Evolutionary conservation across 139 green algal genomes (phyloP).

Genomic region (Klebsormidium nitens): DNA sequence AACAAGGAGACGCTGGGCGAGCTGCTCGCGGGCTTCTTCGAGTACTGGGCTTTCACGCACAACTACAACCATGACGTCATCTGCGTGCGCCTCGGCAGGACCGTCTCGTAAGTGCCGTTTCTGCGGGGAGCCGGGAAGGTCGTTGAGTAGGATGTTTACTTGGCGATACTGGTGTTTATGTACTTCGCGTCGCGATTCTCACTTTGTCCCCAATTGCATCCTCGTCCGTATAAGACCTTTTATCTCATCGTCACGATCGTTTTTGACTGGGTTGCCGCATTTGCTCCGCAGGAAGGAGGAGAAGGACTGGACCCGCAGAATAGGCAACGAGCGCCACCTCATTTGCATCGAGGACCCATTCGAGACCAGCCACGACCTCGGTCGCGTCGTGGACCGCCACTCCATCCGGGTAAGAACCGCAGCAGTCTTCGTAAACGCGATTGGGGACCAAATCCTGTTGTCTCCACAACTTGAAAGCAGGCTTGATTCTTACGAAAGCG

Average conservation of each 20-base stretch:
- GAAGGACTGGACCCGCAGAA: constrained; percentile 82
- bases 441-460: background rate
- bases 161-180: background rate
- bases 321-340: constrained; percentile 84
- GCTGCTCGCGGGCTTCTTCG: constrained; percentile 81
- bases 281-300: constrained; percentile 53
- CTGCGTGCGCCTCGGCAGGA: constrained; percentile 58
- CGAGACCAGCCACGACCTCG: constrained; percentile 81
- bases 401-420: constrained; percentile 43
- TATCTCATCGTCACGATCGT: too few species aligned
- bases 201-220: too few species aligned
- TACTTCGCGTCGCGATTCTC: too few species aligned
- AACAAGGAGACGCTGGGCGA: constrained; percentile 77
- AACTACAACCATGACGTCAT: constrained; percentile 78
- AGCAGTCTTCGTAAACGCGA: too few species aligned
- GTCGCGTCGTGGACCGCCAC: constrained; percentile 75
- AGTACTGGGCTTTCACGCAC: constrained; percentile 85
- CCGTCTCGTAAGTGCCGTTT: constrained; percentile 39
- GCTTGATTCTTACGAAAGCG: too few species aligned
- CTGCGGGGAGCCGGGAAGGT: too few species aligned
- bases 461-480: constrained; percentile 19
- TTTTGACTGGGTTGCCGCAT: too few species aligned
- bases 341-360: constrained; percentile 87
- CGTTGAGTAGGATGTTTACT: too few species aligned
- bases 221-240: too few species aligned